Evolutionary conservation across 345 rosid genomes (phyloP).

Genomic region (Triadica sebifera): DNA sequence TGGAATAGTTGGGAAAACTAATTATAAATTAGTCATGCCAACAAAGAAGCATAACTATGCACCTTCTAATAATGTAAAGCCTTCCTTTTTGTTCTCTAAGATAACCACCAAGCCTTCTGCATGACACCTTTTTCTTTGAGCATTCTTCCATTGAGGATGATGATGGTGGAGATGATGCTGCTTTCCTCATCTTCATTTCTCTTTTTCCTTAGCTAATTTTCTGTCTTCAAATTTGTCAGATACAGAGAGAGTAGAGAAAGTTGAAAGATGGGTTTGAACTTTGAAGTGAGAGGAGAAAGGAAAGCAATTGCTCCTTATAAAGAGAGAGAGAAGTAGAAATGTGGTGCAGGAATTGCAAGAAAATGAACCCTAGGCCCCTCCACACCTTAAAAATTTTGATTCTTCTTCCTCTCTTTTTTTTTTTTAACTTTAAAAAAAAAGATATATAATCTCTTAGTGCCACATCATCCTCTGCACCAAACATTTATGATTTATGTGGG

Average conservation of each 20-base stretch:
- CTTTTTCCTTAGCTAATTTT: neutral
- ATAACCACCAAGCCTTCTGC: constrained; percentile 67
- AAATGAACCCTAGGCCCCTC: no score
- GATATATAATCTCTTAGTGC: constrained; percentile 4
- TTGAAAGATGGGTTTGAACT: constrained; percentile 5
- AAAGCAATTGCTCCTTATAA: constrained; percentile 16
- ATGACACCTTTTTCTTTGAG: constrained; percentile 48
- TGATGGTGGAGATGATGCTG: neutral
- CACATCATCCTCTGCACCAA: constrained; percentile 31
- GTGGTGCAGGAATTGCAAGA: constrained; percentile 22
- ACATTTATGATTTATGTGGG: constrained; percentile 23
- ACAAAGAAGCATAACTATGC: constrained; percentile 78
- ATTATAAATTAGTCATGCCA: constrained; percentile 58
- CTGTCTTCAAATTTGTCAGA: neutral
- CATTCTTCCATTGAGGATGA: constrained; percentile 23
- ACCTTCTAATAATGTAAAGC: constrained; percentile 69
- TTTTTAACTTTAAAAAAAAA: neutral
- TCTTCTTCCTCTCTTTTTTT: no score
- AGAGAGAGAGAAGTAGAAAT: neutral
- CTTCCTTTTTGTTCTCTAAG: constrained; percentile 68
- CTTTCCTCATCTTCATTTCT: constrained; percentile 24
- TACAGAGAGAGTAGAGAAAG: neutral
- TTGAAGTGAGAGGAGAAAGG: neutral
- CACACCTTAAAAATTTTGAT: no score
- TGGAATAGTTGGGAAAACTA: no score